Conservation (phyloP, 805 yeast genomes). For the Ogataea paradorogensis region DNA sequence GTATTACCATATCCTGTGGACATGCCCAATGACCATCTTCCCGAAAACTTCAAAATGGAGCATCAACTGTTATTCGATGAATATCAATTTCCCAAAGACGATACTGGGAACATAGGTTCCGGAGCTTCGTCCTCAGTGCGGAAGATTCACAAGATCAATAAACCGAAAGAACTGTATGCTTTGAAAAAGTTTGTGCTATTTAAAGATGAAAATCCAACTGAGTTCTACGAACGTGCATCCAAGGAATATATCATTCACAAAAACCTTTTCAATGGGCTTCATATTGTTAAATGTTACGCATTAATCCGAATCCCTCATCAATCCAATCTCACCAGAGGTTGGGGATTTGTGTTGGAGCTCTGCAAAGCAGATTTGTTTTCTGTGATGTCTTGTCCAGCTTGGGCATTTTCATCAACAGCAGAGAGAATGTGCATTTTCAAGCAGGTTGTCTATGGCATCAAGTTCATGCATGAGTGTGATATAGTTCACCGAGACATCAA, state of each 20-base stretch:
- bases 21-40: constrained; percentile 67
- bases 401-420: constrained; percentile 48
- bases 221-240: constrained; percentile 66
- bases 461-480: constrained; percentile 66
- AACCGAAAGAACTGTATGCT: constrained; percentile 55
- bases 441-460: constrained; percentile 64
- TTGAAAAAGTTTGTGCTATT: constrained; percentile 66
- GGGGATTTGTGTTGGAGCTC: constrained; percentile 75
- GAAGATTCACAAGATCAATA: constrained; percentile 39
- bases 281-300: constrained; percentile 58
- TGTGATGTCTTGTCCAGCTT: constrained; percentile 55
- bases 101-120: constrained; percentile 55
- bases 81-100: constrained; percentile 46
- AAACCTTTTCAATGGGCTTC: constrained; percentile 51
- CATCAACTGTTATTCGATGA: constrained; percentile 55
- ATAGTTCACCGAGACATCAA: constrained; percentile 93
- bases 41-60: constrained; percentile 51
- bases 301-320: constrained; percentile 62
- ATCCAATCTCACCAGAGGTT: constrained; percentile 55
- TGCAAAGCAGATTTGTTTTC: constrained; percentile 61
- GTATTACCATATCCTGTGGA: constrained; percentile 63
- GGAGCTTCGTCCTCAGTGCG: constrained; percentile 78
- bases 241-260: constrained; percentile 70
- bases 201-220: constrained; percentile 63
- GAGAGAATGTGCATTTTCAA: constrained; percentile 73